These are phyloP conservation scores for Magnolia kwangsiensis DNA, from an alignment of 164 flowering plant genomes.

Conservation along the genomic window DNA sequence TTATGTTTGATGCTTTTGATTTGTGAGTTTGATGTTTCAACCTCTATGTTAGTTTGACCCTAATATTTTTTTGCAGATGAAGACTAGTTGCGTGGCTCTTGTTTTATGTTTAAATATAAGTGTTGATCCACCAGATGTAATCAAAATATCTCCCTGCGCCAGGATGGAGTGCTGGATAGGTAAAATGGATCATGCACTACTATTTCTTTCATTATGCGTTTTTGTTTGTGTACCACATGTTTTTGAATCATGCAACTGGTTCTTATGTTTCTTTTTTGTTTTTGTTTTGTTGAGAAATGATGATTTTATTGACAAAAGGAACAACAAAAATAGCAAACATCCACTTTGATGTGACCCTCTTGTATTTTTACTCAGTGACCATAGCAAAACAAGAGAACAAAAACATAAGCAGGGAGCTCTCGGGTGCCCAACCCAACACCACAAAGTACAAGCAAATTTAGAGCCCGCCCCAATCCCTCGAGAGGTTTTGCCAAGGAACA, in stretches of 20 bases:
- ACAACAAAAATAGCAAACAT: too few relatives aligned
- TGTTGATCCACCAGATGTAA: constrained; percentile 99
- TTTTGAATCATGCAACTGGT: background rate
- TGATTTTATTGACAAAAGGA: too few relatives aligned
- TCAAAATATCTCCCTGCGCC: constrained; percentile 98
- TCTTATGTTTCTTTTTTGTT: background rate
- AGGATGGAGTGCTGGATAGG: constrained; percentile 99
- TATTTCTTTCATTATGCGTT: background rate
- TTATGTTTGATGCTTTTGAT: too few relatives aligned
- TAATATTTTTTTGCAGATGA: constrained; percentile 71
- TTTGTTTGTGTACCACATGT: background rate
- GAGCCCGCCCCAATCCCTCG: too few relatives aligned
- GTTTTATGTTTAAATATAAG: constrained; percentile 92
- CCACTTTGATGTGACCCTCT: too few relatives aligned
- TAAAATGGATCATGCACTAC: constrained; percentile 16
- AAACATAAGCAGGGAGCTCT: too few relatives aligned
- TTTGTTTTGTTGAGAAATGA: background rate
- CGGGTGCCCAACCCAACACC: too few relatives aligned
- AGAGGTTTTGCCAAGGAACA: too few relatives aligned
- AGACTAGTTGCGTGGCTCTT: constrained; percentile 93
- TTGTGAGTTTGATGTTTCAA: background rate
- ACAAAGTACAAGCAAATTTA: too few relatives aligned
- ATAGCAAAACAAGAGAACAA: too few relatives aligned
- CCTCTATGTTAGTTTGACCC: constrained; percentile 7
- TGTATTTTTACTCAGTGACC: too few relatives aligned